Evolutionary conservation across 2,329 filamentous ascomycete genomes (phyloP), one percentile per base, ranked within the genome.

Genomic region (Elsinoe perseae): DNA sequence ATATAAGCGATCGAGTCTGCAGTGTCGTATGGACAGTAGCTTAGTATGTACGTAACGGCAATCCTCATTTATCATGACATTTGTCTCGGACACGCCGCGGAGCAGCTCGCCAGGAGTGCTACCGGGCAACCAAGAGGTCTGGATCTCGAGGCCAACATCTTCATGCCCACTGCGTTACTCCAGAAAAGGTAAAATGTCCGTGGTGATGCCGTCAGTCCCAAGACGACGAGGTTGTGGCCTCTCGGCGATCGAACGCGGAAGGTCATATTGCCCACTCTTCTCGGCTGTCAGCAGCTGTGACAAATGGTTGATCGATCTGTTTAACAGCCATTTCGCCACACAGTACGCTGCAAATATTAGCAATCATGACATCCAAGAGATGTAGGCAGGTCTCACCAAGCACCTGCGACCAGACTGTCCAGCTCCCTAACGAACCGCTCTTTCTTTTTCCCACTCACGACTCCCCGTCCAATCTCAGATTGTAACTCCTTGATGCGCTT

Each of bases 261-360:
- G 3, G 8, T 66, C 60, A 77, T 56, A 77, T 70, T 53, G 82
- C 84, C 93, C 93, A 98, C 65, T 95, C 90, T 56, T 84, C 82
- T 61, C 76, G 75, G 68, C 91, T 80, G 65, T 96, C 92, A 20
- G 79, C 78, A 3, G 79, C 74, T 32, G 79, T 81, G 57, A 97
- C 82, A 68, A 98, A 97, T 0, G 93, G 91, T 73, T 95, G 89
- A 64, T 96, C 89, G 58, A 98, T 89, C 65, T 87, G 82, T 75
- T 91, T 95, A 66, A 98, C 95, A 2, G 92, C 93, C 72, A 95
- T 83, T 62, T 98, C 93, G 67, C 90, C 91, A 71, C 93, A 98
- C 18, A 98, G 75, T 56, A 97, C 90, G 76, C 91, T 93, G 44
- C 8, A 36, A 23, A 42, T 18, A 18, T 7, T 21, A 20, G 27